Evolutionary conservation across 768 basidiomycete genomes (phyloP).

Genomic region (Russula compacta): DNA sequence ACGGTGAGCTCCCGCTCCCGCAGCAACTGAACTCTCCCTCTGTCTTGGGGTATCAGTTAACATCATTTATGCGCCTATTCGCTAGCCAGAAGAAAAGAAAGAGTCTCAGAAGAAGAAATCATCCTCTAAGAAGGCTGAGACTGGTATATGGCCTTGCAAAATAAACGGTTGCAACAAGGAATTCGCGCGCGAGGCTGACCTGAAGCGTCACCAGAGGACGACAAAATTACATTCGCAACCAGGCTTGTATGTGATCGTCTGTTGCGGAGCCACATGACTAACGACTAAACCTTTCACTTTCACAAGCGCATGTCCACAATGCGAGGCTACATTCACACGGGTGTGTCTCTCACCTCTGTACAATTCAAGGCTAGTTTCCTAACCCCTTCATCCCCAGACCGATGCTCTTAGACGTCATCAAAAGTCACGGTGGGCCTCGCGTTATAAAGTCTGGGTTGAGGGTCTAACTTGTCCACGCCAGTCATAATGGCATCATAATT

Average conservation of each 20-base stretch:
- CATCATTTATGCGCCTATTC: constrained; percentile 14
- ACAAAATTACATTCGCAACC: constrained; percentile 70
- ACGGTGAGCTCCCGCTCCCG: constrained; percentile 29
- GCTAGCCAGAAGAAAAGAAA: constrained; percentile 36
- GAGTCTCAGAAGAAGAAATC: constrained; percentile 34
- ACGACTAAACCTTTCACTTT: constrained; percentile 1
- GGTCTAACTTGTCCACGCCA: constrained; percentile 21
- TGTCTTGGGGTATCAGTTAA: constrained; percentile 7
- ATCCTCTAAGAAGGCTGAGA: constrained; percentile 36
- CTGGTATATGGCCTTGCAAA: constrained; percentile 68
- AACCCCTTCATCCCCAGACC: constrained; percentile 36
- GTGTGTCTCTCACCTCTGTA: constrained; percentile 34
- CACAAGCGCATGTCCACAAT: constrained; percentile 63
- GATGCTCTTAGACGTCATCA: constrained; percentile 75
- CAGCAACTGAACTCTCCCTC: constrained; percentile 23
- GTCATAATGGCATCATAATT: constrained; percentile 61
- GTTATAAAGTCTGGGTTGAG: constrained; percentile 8
- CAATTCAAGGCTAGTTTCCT: not conserved
- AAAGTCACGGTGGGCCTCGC: constrained; percentile 55
- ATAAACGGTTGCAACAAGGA: constrained; percentile 77
- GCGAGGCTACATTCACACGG: constrained; percentile 71
- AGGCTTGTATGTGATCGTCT: constrained; percentile 44
- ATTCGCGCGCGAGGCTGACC: constrained; percentile 74
- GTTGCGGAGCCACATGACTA: constrained; percentile 8
- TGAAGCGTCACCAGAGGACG: constrained; percentile 74